Evolutionary conservation across 306 rosid genomes (phyloP).

Genomic region (Senna tora): DNA sequence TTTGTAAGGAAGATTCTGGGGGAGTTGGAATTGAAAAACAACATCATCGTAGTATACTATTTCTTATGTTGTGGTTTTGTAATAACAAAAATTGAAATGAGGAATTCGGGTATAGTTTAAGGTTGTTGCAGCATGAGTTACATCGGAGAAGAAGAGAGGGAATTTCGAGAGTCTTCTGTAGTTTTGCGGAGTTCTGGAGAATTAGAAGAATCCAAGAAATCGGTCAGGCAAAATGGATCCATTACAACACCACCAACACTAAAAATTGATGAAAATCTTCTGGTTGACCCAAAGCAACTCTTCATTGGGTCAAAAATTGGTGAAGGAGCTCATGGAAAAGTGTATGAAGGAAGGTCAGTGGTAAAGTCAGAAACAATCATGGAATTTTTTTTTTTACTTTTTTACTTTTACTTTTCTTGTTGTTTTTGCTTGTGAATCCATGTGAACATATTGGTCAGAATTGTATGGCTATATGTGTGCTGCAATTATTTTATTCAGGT

Average conservation of each 20-base stretch:
- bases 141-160: slow-evolving; percentile 52
- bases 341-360: slow-evolving; percentile 97
- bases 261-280: slow-evolving; percentile 76
- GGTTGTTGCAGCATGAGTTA: slow-evolving; percentile 74
- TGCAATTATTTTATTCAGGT: neutral
- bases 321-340: slow-evolving; percentile 98
- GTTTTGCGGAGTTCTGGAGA: slow-evolving; percentile 42
- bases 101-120: slow-evolving; percentile 59
- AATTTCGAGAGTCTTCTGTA: slow-evolving; percentile 35
- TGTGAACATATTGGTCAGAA: neutral
- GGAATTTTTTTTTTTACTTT: too few species aligned
- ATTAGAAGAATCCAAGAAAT: slow-evolving; percentile 44
- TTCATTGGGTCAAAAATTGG: slow-evolving; percentile 90
- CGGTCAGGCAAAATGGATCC: slow-evolving; percentile 54
- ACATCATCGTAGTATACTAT: too few species aligned
- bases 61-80: slow-evolving; percentile 30
- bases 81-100: slow-evolving; percentile 45
- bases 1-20: slow-evolving; percentile 33
- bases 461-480: neutral
- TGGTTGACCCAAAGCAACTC: slow-evolving; percentile 86
- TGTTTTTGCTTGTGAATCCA: slow-evolving; percentile 18
- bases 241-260: slow-evolving; percentile 49
- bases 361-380: slow-evolving; percentile 1
- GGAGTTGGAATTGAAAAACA: slow-evolving; percentile 37
- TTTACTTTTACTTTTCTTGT: neutral